Evolutionary conservation across 2,329 filamentous ascomycete species (phyloP).

Genomic region (Drechslerella dactyloides): DNA sequence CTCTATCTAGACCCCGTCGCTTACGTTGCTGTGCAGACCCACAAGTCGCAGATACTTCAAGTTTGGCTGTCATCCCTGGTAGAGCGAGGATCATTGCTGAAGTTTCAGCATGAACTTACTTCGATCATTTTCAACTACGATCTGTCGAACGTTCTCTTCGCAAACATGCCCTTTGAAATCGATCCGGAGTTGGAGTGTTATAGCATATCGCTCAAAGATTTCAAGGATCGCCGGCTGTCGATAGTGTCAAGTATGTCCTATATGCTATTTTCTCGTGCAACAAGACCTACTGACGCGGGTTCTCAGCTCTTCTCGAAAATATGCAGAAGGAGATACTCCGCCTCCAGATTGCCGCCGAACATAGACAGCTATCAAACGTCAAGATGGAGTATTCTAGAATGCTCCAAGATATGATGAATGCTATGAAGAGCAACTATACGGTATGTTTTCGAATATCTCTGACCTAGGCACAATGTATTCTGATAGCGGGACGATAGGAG

Average conservation of each 20-base stretch:
- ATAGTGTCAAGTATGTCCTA: constrained; percentile 62
- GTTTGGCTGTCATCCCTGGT: constrained; percentile 65
- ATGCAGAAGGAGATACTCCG: constrained; percentile 63
- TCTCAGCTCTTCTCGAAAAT: constrained; percentile 63
- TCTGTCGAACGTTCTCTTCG: constrained; percentile 61
- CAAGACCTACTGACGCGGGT: not conserved
- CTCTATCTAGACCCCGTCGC: not conserved
- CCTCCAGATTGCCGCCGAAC: constrained; percentile 54
- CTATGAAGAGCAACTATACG: constrained; percentile 68
- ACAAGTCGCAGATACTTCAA: constrained; percentile 59
- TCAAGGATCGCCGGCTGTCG: constrained; percentile 64
- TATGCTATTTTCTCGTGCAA: not conserved
- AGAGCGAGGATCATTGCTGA: constrained; percentile 67
- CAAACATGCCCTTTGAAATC: constrained; percentile 66
- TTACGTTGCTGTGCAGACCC: not conserved
- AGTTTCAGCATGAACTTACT: constrained; percentile 67
- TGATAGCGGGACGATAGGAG: constrained; percentile 18
- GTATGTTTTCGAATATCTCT: constrained; percentile 58
- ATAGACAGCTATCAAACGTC: constrained; percentile 55
- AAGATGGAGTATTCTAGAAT: constrained; percentile 63
- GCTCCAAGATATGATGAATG: constrained; percentile 65
- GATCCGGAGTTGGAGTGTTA: constrained; percentile 58
- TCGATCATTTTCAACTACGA: constrained; percentile 63
- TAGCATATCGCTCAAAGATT: constrained; percentile 63
- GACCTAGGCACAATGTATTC: not conserved